Evolutionary conservation across 169 alveolate genomes (phyloP).

Genomic region (Cryptosporidium sp.): DNA sequence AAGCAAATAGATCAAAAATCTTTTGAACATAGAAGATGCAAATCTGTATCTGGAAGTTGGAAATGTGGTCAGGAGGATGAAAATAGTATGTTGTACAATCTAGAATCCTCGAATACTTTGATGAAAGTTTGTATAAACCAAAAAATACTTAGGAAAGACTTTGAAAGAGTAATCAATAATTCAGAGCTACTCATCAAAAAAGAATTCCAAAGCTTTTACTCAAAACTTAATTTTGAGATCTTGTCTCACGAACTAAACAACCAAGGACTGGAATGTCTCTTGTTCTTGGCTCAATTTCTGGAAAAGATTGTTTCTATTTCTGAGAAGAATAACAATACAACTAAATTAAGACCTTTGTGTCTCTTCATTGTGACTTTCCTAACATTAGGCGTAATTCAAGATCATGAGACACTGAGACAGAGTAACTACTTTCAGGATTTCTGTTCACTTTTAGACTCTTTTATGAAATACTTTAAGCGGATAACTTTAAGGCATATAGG

Average conservation of each 20-base stretch:
- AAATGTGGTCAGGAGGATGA: not conserved
- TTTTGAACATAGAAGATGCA: slow-evolving; percentile 14
- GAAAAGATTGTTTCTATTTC: slow-evolving; percentile 10
- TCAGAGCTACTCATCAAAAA: slow-evolving; percentile 2
- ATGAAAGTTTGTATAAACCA: slow-evolving; percentile 1
- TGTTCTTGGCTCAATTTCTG: slow-evolving; percentile 24
- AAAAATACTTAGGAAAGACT: not conserved
- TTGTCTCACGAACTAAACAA: not conserved
- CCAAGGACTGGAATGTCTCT: not conserved
- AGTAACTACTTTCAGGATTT: slow-evolving; percentile 3
- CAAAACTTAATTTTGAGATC: slow-evolving; percentile 15
- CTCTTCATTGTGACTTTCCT: slow-evolving; percentile 1
- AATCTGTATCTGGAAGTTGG: slow-evolving; percentile 32
- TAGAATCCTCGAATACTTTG: slow-evolving; percentile 4
- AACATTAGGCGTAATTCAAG: not conserved
- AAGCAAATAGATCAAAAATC: not conserved
- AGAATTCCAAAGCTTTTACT: slow-evolving; percentile 22
- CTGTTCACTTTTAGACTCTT: not conserved
- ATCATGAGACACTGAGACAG: slow-evolving; percentile 23
- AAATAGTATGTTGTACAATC: not conserved
- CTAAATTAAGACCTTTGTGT: slow-evolving; percentile 26
- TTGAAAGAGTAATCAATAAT: not conserved
- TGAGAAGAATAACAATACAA: not conserved
- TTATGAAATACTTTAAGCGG: not conserved
- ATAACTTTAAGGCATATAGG: slow-evolving; percentile 4